A percentile compares a stretch with the other conserved stretches of the same genome.
phyloP scores from a whole-genome alignment of 441 rosid species.

The Mallotus japonicus region DNA sequence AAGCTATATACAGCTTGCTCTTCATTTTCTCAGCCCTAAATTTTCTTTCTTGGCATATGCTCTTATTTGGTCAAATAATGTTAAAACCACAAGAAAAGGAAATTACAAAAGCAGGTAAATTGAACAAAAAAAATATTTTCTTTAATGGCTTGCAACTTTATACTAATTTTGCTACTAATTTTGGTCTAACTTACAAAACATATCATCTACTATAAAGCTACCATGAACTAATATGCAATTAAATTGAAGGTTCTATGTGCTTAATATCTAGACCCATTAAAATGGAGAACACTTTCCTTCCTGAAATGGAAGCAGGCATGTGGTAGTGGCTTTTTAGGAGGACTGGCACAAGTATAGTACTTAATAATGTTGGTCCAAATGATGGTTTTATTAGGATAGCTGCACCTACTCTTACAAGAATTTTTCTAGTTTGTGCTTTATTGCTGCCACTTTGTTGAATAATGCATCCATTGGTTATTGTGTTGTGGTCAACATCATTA shows the following conservation, averaged over 20 bases:
- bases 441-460: slow-evolving; percentile 11
- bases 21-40: slow-evolving; percentile 1
- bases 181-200: neutral
- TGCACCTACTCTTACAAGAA: slow-evolving; percentile 90
- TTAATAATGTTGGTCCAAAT: slow-evolving; percentile 58
- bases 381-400: slow-evolving; percentile 93
- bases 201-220: neutral
- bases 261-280: slow-evolving; percentile 89
- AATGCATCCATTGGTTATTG: neutral
- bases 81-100: slow-evolving; percentile 89
- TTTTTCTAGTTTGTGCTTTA: slow-evolving; percentile 72
- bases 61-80: slow-evolving; percentile 61
- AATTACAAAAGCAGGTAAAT: slow-evolving; percentile 78
- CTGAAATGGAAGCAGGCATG: slow-evolving; percentile 87
- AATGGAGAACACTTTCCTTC: slow-evolving; percentile 76
- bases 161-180: neutral
- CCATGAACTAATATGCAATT: slow-evolving; percentile 15
- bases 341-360: slow-evolving; percentile 64
- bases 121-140: neutral
- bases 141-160: too few species aligned
- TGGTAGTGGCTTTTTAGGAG: slow-evolving; percentile 94
- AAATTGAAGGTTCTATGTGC: slow-evolving; percentile 78
- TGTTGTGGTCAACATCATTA: neutral
- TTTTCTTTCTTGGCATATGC: slow-evolving; percentile 7
- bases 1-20: neutral